These are phyloP conservation scores for Phytophthora rubi DNA, from an alignment of 352 stramenopile genomes.

Conservation along the genomic window DNA sequence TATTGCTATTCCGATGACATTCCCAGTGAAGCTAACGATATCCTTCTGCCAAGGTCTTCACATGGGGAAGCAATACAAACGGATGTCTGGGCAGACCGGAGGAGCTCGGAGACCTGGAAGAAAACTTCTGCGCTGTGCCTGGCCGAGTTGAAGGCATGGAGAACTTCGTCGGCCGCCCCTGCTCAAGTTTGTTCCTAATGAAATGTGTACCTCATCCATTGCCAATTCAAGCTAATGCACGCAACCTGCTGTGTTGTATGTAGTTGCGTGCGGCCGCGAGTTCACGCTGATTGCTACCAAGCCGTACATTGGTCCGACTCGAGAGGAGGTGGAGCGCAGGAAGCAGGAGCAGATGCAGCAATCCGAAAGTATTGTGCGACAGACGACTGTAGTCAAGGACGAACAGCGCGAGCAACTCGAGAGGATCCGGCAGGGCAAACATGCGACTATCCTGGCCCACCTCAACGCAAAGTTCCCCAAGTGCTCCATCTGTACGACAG, in stretches of 20 bases:
- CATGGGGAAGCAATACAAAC: slow-evolving; percentile 93
- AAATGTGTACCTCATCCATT: neutral
- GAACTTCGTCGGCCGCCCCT: slow-evolving; percentile 72
- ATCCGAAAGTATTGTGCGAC: slow-evolving; percentile 51
- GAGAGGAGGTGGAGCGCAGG: slow-evolving; percentile 66
- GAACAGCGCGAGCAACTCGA: slow-evolving; percentile 49
- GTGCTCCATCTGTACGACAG: slow-evolving; percentile 70
- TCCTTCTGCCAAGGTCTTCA: slow-evolving; percentile 80
- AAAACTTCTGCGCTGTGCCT: slow-evolving; percentile 84
- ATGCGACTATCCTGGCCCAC: slow-evolving; percentile 45
- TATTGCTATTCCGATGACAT: neutral
- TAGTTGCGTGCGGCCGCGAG: slow-evolving; percentile 91
- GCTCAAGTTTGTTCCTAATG: slow-evolving; percentile 55
- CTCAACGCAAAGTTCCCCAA: slow-evolving; percentile 69
- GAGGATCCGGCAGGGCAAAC: slow-evolving; percentile 55
- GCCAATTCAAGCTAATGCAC: neutral
- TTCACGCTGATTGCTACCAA: slow-evolving; percentile 93
- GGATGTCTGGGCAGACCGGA: slow-evolving; percentile 85
- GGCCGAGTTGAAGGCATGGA: slow-evolving; percentile 77
- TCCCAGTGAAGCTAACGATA: neutral
- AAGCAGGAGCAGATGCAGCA: slow-evolving; percentile 51
- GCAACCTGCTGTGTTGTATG: slow-evolving; percentile 22
- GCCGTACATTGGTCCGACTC: slow-evolving; percentile 90
- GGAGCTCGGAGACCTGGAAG: slow-evolving; percentile 73
- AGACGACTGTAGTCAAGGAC: slow-evolving; percentile 53